A percentile compares a stretch with the other conserved stretches of the same genome.
Evolutionary conservation across 2,329 filamentous ascomycete species (phyloP).

Genomic region (Arthroderma uncinatum): DNA sequence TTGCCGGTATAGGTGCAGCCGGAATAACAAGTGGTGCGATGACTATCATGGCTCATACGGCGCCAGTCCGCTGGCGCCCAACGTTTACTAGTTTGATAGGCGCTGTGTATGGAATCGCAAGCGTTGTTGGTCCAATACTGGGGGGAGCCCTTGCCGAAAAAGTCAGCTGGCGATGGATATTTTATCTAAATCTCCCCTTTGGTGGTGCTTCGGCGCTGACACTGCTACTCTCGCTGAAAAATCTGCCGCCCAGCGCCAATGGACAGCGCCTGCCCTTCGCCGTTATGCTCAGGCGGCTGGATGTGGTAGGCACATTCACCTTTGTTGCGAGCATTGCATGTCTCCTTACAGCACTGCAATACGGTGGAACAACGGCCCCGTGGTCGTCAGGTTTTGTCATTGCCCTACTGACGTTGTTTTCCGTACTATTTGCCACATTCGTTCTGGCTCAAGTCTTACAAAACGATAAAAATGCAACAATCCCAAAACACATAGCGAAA

Average conservation of each 20-base stretch:
- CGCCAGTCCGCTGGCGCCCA: constrained; percentile 21
- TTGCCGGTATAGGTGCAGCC: constrained; percentile 31
- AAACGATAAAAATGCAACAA: constrained; percentile 28
- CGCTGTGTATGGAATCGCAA: constrained; percentile 19
- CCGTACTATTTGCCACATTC: constrained; percentile 38
- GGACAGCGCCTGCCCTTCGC: constrained; percentile 14
- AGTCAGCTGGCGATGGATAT: constrained; percentile 30
- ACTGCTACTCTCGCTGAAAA: constrained; percentile 20
- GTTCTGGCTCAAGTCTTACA: constrained; percentile 20
- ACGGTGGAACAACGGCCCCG: constrained; percentile 34
- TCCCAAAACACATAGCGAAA: constrained; percentile 26
- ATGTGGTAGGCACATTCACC: constrained; percentile 35
- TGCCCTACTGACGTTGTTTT: constrained; percentile 38
- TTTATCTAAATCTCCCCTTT: constrained; percentile 27
- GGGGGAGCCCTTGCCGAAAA: constrained; percentile 28
- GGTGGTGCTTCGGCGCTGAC: constrained; percentile 16
- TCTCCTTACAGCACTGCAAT: constrained; percentile 40
- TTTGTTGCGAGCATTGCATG: constrained; percentile 36
- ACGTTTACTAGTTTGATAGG: constrained; percentile 19
- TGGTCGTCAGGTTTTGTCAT: constrained; percentile 40
- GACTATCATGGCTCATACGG: neutral
- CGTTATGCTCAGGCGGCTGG: constrained; percentile 24
- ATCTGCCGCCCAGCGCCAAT: constrained; percentile 15
- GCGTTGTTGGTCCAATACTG: constrained; percentile 9
- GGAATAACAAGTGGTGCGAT: constrained; percentile 31